phyloP scores from a whole-genome alignment of 768 basidiomycete species.

The Tulasnella calospora region DNA sequence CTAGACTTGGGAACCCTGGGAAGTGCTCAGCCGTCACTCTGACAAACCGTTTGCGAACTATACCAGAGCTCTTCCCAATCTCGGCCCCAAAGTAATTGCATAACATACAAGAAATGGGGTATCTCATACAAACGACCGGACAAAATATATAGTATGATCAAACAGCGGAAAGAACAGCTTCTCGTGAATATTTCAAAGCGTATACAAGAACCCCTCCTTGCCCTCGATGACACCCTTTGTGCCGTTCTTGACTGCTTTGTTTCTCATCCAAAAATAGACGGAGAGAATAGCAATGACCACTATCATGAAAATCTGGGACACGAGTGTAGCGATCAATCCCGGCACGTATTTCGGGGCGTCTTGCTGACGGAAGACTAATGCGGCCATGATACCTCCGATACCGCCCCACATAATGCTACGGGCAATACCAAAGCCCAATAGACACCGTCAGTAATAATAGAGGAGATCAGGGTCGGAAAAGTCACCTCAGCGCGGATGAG shows the following conservation, averaged over 20 bases:
- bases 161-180: background rate
- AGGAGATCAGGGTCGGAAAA: background rate
- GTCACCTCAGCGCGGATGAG: constrained; percentile 16
- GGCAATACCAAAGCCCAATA: background rate
- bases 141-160: background rate
- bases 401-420: constrained; percentile 17
- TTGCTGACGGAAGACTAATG: constrained; percentile 24
- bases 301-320: background rate
- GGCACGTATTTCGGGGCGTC: constrained; percentile 24
- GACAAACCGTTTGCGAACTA: no score
- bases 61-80: no score
- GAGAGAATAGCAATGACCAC: background rate
- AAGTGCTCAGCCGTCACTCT: background rate
- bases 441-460: background rate
- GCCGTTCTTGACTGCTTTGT: constrained; percentile 11
- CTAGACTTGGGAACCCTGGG: background rate
- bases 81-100: background rate
- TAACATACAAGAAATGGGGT: background rate
- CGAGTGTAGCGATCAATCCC: constrained; percentile 4
- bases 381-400: constrained; percentile 25
- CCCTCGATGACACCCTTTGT: constrained; percentile 16
- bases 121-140: background rate
- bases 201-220: constrained; percentile 22
- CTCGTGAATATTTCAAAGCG: background rate
- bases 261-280: background rate